These are phyloP conservation scores for Xylaria intraflava DNA, from an alignment of 495 filamentous ascomycete genomes.

Conservation along the genomic window DNA sequence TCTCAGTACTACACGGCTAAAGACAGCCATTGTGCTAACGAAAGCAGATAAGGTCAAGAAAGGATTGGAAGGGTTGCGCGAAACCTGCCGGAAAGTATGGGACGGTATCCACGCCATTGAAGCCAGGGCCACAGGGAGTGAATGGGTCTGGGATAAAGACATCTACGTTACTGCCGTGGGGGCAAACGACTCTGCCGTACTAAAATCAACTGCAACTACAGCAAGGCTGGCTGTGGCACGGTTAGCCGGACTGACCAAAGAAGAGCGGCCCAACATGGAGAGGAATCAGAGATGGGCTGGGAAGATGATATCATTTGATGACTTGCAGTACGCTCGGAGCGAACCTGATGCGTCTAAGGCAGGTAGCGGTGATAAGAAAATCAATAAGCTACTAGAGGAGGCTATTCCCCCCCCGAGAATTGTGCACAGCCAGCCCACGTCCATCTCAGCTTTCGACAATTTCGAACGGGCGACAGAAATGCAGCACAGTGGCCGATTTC, in stretches of 20 bases:
- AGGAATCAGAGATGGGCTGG: conserved; percentile 20
- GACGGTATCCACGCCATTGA: conserved; percentile 30
- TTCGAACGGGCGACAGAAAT: conserved; percentile 7
- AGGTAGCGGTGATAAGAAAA: not conserved
- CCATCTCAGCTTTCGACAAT: not conserved
- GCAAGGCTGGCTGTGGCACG: conserved; percentile 35
- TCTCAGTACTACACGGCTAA: conserved; percentile 55
- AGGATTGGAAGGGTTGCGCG: conserved; percentile 23
- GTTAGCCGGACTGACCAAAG: conserved; percentile 33
- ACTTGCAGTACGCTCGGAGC: conserved; percentile 15
- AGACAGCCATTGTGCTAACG: conserved; percentile 73
- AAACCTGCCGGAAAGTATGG: conserved; percentile 33
- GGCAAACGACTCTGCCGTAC: conserved; percentile 18
- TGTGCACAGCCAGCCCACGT: not conserved
- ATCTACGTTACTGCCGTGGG: conserved; percentile 45
- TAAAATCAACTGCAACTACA: conserved; percentile 23
- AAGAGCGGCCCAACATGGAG: conserved; percentile 13
- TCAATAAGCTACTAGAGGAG: not conserved
- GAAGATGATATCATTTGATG: conserved; percentile 23
- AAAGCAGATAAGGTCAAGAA: conserved; percentile 62
- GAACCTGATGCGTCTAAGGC: not conserved
- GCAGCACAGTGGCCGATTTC: not conserved
- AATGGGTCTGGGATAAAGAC: conserved; percentile 40
- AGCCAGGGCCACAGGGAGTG: conserved; percentile 25
- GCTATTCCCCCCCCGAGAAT: not conserved